Evolutionary conservation across 2,329 filamentous ascomycete species (phyloP).

Genomic region (Colletotrichum viniferum): DNA sequence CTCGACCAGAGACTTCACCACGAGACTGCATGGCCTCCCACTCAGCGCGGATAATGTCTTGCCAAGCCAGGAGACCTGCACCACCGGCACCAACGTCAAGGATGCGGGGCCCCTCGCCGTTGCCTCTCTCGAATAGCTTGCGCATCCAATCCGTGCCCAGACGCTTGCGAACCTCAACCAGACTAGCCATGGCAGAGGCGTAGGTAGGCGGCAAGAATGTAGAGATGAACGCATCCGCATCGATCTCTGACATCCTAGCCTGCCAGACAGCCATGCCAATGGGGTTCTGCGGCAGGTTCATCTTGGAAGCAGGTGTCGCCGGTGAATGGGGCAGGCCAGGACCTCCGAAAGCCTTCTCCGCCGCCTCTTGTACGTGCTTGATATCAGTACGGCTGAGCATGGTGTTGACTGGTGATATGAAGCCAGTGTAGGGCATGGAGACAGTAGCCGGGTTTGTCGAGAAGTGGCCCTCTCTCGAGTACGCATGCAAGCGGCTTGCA

Average conservation of each 20-base stretch:
- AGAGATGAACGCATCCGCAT: constrained; percentile 75
- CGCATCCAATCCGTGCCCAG: constrained; percentile 75
- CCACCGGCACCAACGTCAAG: constrained; percentile 79
- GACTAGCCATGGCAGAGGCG: constrained; percentile 66
- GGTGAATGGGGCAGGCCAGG: constrained; percentile 76
- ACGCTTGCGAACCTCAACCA: constrained; percentile 77
- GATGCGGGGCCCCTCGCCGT: constrained; percentile 61
- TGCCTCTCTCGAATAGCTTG: constrained; percentile 57
- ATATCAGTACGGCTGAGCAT: constrained; percentile 72
- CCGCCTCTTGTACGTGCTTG: constrained; percentile 75
- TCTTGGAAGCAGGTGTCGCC: constrained; percentile 66
- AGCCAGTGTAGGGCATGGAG: constrained; percentile 70
- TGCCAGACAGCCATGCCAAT: constrained; percentile 69
- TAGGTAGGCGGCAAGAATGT: constrained; percentile 74
- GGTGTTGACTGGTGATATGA: constrained; percentile 72
- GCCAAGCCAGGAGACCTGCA: constrained; percentile 75
- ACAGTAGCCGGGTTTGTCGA: constrained; percentile 76
- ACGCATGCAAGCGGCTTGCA: constrained; percentile 69
- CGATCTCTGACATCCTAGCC: constrained; percentile 73
- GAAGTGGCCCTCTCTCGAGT: constrained; percentile 77
- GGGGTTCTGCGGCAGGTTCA: constrained; percentile 63
- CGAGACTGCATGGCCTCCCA: constrained; percentile 72
- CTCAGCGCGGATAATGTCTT: constrained; percentile 79
- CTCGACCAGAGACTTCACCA: constrained; percentile 37
- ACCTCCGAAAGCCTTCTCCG: constrained; percentile 79